Conservation (phyloP, 139 green algal genomes). For the Picochlorum costavermella region DNA sequence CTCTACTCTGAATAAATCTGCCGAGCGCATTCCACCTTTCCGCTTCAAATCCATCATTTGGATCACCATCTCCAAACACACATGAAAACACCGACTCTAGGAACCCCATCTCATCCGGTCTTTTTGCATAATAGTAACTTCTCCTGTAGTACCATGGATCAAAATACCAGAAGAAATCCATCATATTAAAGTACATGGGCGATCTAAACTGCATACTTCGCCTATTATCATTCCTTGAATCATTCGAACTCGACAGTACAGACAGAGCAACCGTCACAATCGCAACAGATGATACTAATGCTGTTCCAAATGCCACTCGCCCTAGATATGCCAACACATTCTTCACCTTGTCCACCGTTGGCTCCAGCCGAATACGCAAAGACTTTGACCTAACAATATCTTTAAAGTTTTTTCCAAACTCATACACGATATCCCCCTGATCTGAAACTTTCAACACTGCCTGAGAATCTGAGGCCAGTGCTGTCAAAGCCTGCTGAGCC, state of each 20-base stretch:
- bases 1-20: slow-evolving; percentile 42
- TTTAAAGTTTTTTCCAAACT: slow-evolving; percentile 58
- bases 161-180: slow-evolving; percentile 24
- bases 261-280: slow-evolving; percentile 51
- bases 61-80: slow-evolving; percentile 96
- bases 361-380: slow-evolving; percentile 52
- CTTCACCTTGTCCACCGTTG: slow-evolving; percentile 28
- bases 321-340: slow-evolving; percentile 39
- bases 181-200: slow-evolving; percentile 21
- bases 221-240: slow-evolving; percentile 3
- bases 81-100: slow-evolving; percentile 87
- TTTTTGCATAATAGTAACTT: neutral
- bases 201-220: neutral
- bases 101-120: slow-evolving; percentile 52
- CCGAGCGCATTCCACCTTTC: slow-evolving; percentile 66
- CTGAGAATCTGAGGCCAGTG: slow-evolving; percentile 22
- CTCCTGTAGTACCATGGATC: slow-evolving; percentile 54
- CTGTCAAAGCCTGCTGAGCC: slow-evolving; percentile 17
- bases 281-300: slow-evolving; percentile 61
- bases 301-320: slow-evolving; percentile 77
- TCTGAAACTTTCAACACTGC: slow-evolving; percentile 55
- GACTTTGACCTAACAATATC: slow-evolving; percentile 45
- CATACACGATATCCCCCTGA: slow-evolving; percentile 83
- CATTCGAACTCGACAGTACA: slow-evolving; percentile 16
- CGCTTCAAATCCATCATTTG: slow-evolving; percentile 74